phyloP scores from a whole-genome alignment of 768 basidiomycete species.

The Artomyces pyxidatus region DNA sequence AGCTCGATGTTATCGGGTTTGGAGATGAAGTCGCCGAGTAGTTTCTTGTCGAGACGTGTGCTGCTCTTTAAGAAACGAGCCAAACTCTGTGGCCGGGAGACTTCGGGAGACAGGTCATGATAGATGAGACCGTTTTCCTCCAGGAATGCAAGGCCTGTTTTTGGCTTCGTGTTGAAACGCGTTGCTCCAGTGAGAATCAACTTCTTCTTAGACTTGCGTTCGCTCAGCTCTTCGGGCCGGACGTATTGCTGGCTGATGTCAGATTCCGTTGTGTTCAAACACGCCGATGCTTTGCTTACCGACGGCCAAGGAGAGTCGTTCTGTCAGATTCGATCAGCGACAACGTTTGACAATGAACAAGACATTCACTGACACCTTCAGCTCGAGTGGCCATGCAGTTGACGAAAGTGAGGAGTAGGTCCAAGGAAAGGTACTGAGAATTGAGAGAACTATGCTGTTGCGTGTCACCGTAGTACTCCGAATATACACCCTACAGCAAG shows the following conservation, averaged over 20 bases:
- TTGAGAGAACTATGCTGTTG: slow-evolving; percentile 63
- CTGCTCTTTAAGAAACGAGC: slow-evolving; percentile 83
- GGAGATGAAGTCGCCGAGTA: slow-evolving; percentile 90
- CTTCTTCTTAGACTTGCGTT: slow-evolving; percentile 79
- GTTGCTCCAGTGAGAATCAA: slow-evolving; percentile 75
- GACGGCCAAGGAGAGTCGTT: slow-evolving; percentile 47
- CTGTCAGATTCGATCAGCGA: slow-evolving; percentile 1
- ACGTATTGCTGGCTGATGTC: slow-evolving; percentile 39
- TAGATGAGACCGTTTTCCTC: slow-evolving; percentile 92
- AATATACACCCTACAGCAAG: slow-evolving; percentile 64
- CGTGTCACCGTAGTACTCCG: slow-evolving; percentile 48
- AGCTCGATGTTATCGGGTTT: slow-evolving; percentile 81
- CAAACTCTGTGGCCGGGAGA: slow-evolving; percentile 57
- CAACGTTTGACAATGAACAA: background rate
- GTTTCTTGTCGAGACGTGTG: slow-evolving; percentile 81
- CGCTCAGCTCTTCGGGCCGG: slow-evolving; percentile 47
- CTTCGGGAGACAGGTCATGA: slow-evolving; percentile 45
- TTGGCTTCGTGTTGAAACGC: slow-evolving; percentile 91
- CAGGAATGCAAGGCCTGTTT: slow-evolving; percentile 80
- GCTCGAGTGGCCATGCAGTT: slow-evolving; percentile 77
- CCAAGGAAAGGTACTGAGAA: slow-evolving; percentile 81
- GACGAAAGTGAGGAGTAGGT: slow-evolving; percentile 79
- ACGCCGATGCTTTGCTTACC: slow-evolving; percentile 43
- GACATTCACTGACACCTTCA: slow-evolving; percentile 32
- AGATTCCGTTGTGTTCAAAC: background rate